Base-by-base conservation (phyloP, 495 filamentous ascomycete genomes). In the Trichoderma gamsii region DNA sequence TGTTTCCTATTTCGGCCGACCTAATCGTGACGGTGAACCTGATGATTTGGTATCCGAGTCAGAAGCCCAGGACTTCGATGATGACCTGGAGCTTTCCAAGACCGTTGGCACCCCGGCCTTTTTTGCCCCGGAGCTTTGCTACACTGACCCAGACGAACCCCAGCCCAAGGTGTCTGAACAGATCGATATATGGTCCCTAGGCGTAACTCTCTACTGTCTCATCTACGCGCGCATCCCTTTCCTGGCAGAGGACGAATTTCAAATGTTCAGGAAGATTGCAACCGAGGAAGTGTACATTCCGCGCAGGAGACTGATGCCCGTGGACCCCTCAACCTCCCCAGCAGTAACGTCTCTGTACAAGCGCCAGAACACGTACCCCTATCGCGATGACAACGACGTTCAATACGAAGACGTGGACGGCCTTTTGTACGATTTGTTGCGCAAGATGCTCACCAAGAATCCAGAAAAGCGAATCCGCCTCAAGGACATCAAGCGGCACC, bases 21-120 rank as follows among this genome's bases (percentile, higher is more conserved):
- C 92, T 0, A 88, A 92, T 68, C 81, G 90, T 66, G 85, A 89
- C 59, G 89, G 90, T 69, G 90, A 93, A 67, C 82, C 88, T 13
- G 87, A 90, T 72, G 92, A 94, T 70, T 87, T 90, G 52, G 81
- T 93, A 21, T 89, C 87, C 18, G 93, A 97, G 76, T 90, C 90
- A 16, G 92, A 97, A 71, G 89, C 91, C 15, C 84, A 84, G 5
- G 91, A 95, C 71, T 83, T 94, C 63, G 92, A 97, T 72, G 92
- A 96, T 76, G 93, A 96, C 43, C 85, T 94, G 66, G 95, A 98
- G 72, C 81, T 99, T 27, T 93, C 96, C 46, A 99, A 98, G 80
- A 99, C 96, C 43, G 95, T 97, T 27, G 95, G 95, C 23, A 99
- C 95, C 15, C 93, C 94, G 25, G 94, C 94, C 7, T 98, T 99